Evolutionary conservation across 75 land plant genomes (phyloP), one percentile per base, ranked within the genome.

Genomic region (Picea glauca): DNA sequence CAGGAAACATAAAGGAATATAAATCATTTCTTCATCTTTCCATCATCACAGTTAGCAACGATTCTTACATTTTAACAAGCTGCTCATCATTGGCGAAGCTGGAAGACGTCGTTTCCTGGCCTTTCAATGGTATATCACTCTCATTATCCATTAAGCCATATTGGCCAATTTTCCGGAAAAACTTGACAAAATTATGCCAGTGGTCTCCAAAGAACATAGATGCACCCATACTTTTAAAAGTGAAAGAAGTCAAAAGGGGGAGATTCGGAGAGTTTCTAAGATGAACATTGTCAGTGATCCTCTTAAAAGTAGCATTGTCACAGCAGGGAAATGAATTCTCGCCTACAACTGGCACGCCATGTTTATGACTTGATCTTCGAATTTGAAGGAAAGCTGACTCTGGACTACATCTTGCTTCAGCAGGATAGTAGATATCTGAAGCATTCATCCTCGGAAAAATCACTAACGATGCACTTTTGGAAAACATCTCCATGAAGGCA

Each of bases 141-240:
- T 81, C 83, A 76, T 92, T 91, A 4, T 58, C 73, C 73, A 77
- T 72, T 77, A 77, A 26, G n/a, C 62, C 83, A 21, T 46, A 85
- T 76, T 82, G 82, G 26, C 72, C 79, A 43, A 92, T 73, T 21
- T 78, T 83, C 72, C 95, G 74, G 12, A 89, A 87, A 58, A 94
- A 89, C 72, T 80, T 80, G 2, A 88, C 90, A 64, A 93, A 94
- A 26, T 76, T 26, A 6, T 85, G 91, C 79, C 90, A 94, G 76
- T 92, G 90, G 74, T 90, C 86, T 23, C 90, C 89, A 21, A 91
- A 91, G 80, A 93, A 93, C 77, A 94, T 90, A 54, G 79, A 59
- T 50, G 89, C 91, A 38, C 95, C 89, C 93, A 94, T 92, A 65
- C 95, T 89, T 76, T 87, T 85, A 62, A 91, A 91, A n/a, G 86